These are phyloP conservation scores for Lanmaoa rubissima DNA, from an alignment of 768 basidiomycete species.

Conservation along the genomic window DNA sequence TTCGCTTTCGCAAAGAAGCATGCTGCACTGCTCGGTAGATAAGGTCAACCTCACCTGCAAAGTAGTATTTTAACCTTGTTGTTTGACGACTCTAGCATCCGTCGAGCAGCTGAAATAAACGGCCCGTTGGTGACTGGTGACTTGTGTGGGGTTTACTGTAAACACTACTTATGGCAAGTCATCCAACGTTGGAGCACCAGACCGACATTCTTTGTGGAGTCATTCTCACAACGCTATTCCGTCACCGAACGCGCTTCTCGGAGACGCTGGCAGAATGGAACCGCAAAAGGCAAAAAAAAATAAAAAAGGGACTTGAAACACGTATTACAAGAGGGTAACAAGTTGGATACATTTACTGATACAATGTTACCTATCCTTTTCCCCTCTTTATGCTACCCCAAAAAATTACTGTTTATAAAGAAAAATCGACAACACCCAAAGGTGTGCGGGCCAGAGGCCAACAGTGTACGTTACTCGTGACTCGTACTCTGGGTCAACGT, in stretches of 20 bases:
- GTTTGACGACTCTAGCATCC: too few species aligned
- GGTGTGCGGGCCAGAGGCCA: background rate
- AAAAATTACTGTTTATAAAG: constrained; percentile 9
- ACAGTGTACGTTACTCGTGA: constrained; percentile 5
- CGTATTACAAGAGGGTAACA: constrained; percentile 27
- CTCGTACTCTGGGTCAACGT: constrained; percentile 16
- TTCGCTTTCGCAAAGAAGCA: too few species aligned
- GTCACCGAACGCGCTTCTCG: background rate
- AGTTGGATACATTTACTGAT: constrained; percentile 22
- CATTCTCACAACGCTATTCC: too few species aligned
- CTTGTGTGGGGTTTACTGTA: too few species aligned
- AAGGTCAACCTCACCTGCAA: too few species aligned
- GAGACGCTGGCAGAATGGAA: background rate
- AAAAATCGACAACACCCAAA: background rate
- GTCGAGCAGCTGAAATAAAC: too few species aligned
- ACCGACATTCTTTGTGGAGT: too few species aligned
- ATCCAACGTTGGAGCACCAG: too few species aligned
- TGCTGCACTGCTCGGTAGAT: too few species aligned
- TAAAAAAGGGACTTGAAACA: background rate
- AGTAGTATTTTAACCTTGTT: too few species aligned
- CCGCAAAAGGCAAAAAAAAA: background rate
- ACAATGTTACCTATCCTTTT: constrained; percentile 21
- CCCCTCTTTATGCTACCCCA: background rate
- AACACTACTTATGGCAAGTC: too few species aligned
- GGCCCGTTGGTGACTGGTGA: too few species aligned